Conservation (phyloP, 73 alveolate species). For the Blepharisma stoltei region DNA sequence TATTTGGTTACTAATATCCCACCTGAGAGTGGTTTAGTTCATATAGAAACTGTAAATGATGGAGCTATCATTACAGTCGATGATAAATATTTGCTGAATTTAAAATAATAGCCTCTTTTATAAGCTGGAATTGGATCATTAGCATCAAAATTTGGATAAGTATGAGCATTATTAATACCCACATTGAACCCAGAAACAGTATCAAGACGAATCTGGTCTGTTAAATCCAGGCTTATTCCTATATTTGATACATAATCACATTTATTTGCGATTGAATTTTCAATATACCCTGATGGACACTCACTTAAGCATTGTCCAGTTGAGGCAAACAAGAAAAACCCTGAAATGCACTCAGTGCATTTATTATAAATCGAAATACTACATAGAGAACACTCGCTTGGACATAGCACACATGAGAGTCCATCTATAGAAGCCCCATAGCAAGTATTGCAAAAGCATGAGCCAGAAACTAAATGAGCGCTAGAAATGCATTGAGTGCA, state of each 20-base stretch:
- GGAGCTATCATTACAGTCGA: neutral
- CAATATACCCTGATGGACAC: neutral
- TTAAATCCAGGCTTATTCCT: no score
- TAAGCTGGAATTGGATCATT: no score
- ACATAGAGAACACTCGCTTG: neutral
- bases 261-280: neutral
- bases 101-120: no score
- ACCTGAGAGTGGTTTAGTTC: neutral
- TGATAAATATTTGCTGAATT: no score
- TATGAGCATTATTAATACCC: no score
- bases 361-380: neutral
- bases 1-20: neutral
- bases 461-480: neutral
- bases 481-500: neutral
- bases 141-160: no score
- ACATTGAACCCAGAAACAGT: no score
- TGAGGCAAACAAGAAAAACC: neutral
- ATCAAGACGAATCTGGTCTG: no score
- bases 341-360: neutral
- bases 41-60: neutral
- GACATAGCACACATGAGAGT: neutral
- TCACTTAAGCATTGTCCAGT: neutral
- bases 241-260: neutral
- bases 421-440: neutral
- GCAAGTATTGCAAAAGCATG: neutral